phyloP scores from a whole-genome alignment of 2,329 filamentous ascomycete genomes.

The Fusarium sarcochroum region DNA sequence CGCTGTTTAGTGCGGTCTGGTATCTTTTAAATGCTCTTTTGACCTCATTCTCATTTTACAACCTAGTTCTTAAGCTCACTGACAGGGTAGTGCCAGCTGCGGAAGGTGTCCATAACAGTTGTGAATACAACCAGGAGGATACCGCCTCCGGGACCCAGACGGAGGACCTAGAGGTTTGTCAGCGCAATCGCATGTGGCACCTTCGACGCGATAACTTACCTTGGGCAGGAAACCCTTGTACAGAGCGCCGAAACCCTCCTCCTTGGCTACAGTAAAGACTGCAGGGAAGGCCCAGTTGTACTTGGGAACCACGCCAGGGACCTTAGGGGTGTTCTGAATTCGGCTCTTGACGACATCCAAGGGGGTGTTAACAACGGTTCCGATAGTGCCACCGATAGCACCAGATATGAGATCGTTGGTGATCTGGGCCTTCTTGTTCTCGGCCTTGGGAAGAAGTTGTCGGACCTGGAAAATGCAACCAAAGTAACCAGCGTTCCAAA shows the following conservation, averaged over 20 bases:
- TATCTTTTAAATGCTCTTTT: constrained; percentile 37
- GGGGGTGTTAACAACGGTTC: constrained; percentile 94
- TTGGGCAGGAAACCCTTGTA: constrained; percentile 99
- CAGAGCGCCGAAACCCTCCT: constrained; percentile 91
- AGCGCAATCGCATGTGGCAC: background rate
- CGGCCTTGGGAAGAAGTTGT: constrained; percentile 83
- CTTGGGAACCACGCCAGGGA: constrained; percentile 86
- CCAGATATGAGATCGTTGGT: constrained; percentile 90
- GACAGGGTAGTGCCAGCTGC: constrained; percentile 62
- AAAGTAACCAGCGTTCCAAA: constrained; percentile 97
- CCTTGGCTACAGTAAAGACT: constrained; percentile 86
- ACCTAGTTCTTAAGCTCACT: constrained; percentile 24
- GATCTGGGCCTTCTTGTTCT: constrained; percentile 85
- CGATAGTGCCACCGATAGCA: constrained; percentile 86
- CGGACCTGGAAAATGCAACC: constrained; percentile 99
- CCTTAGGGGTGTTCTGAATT: constrained; percentile 92
- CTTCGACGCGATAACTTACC: constrained; percentile 72
- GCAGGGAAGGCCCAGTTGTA: constrained; percentile 99
- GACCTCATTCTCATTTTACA: constrained; percentile 5
- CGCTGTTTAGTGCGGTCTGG: constrained; percentile 28
- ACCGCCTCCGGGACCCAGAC: constrained; percentile 70
- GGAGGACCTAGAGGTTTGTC: constrained; percentile 53
- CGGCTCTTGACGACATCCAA: constrained; percentile 98
- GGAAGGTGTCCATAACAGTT: constrained; percentile 94
- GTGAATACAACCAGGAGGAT: constrained; percentile 89